Base-by-base conservation (phyloP, 305 asterid species). In the Fraxinus angustifolia region DNA sequence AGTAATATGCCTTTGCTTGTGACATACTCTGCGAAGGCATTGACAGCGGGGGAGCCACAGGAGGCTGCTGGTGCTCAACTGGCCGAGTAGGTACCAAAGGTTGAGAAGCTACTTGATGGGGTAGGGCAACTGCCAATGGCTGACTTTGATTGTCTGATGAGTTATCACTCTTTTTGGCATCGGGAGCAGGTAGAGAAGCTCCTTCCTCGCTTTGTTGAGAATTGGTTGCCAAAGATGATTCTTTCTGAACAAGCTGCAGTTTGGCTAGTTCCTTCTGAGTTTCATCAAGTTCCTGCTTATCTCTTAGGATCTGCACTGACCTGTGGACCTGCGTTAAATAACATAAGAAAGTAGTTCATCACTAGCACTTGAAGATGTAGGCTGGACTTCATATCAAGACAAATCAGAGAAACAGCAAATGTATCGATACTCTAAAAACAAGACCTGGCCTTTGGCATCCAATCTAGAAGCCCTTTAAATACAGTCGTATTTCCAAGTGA, bases 221-320 rank as follows among this genome's bases (percentile, higher is more conserved):
- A 82, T 76, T 90, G 82, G 77, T 82, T 84, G 88, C 80, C 72
- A 89, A 84, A 75, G 91, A 84, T 35, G 94, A 83, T 80, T 89
- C 98, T 65, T 89, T 93, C 79, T 91, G 94, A 4, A 85, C 91
- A 78, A 92, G 92, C 83, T 95, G 96, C 85, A 95, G 94, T 87
- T 88, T 92, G 79, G 98, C 93, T 78, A 91, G 91, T 83, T 92
- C 99, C 86, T 92, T 92, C 83, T 92, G 99, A 74, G 99, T 79
- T 26, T 95, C 97, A 4, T 93, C 93, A 76, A 93, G 97, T 86
- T 95, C 98, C 82, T 95, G 98, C 85, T 95, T 95, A 77, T 95
- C 99, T 82, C 97, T 85, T 77, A 95, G 88, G 86, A 93, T 90
- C 88, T 93, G 98, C 83, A 93, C 91, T 34, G 97, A 92, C 88